These are phyloP conservation scores for Thalia dealbata DNA, from an alignment of 176 grass and related monocot genomes.

Conservation along the genomic window DNA sequence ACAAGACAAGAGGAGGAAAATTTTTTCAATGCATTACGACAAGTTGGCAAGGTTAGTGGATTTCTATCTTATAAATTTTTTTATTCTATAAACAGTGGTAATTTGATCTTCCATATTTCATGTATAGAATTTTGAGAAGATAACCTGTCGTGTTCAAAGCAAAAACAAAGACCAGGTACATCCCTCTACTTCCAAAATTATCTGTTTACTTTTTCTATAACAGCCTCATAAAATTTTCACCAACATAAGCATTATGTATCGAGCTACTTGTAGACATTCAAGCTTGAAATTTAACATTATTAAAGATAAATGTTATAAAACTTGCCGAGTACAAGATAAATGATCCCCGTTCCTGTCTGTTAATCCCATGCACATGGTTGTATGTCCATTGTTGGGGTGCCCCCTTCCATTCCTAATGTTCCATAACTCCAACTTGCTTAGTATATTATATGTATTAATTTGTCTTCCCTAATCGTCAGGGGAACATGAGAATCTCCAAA, in stretches of 20 bases:
- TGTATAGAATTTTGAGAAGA: slow-evolving; percentile 91
- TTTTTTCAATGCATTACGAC: slow-evolving; percentile 94
- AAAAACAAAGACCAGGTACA: slow-evolving; percentile 98
- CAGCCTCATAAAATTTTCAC: not conserved
- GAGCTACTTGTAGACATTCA: not conserved
- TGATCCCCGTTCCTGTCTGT: not conserved
- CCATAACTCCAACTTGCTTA: not conserved
- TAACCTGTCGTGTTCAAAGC: slow-evolving; percentile 90
- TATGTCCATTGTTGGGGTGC: not conserved
- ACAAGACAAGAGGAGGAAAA: slow-evolving; percentile 90
- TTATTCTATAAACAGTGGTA: slow-evolving; percentile 24
- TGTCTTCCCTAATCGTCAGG: not conserved
- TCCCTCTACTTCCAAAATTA: slow-evolving; percentile 15
- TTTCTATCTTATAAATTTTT: slow-evolving; percentile 7
- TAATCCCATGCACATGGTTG: not conserved
- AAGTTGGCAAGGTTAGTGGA: slow-evolving; percentile 78
- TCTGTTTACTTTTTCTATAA: not conserved
- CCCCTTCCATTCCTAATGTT: not conserved
- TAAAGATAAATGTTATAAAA: too few relatives aligned
- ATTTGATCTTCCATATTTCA: slow-evolving; percentile 17
- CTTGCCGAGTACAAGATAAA: too few relatives aligned
- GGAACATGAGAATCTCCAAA: not conserved
- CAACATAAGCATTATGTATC: not conserved
- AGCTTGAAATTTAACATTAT: too few relatives aligned
- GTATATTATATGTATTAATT: not conserved